Base-by-base conservation (phyloP, 352 stramenopile genomes). In the Thraustochytrium sp. region DNA sequence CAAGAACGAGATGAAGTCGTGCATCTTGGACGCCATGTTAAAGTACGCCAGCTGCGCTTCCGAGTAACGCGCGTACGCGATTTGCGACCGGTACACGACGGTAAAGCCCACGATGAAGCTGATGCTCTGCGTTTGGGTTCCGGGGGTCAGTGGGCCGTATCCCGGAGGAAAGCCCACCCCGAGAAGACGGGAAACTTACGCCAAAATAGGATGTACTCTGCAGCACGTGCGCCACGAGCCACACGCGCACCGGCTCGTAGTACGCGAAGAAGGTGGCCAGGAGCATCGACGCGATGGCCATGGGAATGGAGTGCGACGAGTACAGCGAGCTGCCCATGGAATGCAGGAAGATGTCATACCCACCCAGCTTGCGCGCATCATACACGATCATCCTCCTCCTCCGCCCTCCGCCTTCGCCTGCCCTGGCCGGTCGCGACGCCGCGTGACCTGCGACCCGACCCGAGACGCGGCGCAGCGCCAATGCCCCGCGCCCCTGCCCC, bases 81-180 rank as follows among this genome's bases (percentile, higher is more conserved):
- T 76, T 34, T 84, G 75, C n/a, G 75, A 31, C 0, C 75, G 55
- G 61, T 84, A 84, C 61, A 84, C 75, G 61, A 84, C 59, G 8
- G 49, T 54, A 73, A 84, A 84, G 31, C 75, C 75, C 31, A 84
- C 75, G 38, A 84, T 84, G 38, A 84, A 84, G 49, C 55, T 75
- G 42, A 84, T 76, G 42, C 75, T 72, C 59, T 72, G 9, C 46
- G 21, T 21, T 72, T 21, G 59, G 26, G 40, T 18, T 65, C 48
- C 18, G 18, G 16, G n/a, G n/a, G 48, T 18, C 48, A 55, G 18
- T 55, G 18, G n/a, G 18, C n/a, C 48, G 48, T 18, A 23, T 55
- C 48, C n/a, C 16, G 18, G 48, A 55, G n/a, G n/a, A 55, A 55
- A 0, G n/a, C 18, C 18, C 18, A 55, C n/a, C 48, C n/a, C n/a